Evolutionary conservation across 2,329 filamentous ascomycete genomes (phyloP).

Genomic region (Knoxdaviesia proteae): DNA sequence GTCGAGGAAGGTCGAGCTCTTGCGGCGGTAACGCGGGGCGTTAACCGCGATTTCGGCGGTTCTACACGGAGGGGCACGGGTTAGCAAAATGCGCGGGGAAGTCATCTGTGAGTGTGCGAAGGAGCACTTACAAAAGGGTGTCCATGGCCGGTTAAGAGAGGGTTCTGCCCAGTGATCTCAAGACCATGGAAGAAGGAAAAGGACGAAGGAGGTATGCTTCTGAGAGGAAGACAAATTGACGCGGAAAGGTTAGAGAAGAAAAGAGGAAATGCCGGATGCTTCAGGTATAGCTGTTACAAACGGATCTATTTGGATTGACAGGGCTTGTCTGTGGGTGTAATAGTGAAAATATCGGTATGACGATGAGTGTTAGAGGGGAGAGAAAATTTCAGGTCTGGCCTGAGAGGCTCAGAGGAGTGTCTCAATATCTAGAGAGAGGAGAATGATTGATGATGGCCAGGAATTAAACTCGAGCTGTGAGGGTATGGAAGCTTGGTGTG

Average conservation of each 20-base stretch:
- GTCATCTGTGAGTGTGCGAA: not conserved
- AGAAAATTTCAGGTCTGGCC: no score
- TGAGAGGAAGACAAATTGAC: not conserved
- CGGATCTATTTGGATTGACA: not conserved
- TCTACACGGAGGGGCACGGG: conserved; percentile 19
- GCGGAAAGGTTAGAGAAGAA: not conserved
- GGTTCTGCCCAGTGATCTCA: not conserved
- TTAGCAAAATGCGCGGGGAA: conserved; percentile 5
- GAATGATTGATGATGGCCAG: no score
- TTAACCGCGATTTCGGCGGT: conserved; percentile 85
- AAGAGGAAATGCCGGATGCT: not conserved
- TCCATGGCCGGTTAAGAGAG: conserved; percentile 4
- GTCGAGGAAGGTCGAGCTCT: conserved; percentile 92
- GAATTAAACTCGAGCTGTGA: no score
- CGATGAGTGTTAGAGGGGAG: no score
- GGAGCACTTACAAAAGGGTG: conserved; percentile 6
- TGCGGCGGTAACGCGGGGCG: conserved; percentile 71
- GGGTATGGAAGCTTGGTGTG: no score
- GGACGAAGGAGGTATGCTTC: not conserved
- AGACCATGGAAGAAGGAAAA: not conserved
- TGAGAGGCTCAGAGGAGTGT: no score
- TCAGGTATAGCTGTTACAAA: not conserved
- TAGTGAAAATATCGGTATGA: no score
- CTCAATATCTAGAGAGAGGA: no score
- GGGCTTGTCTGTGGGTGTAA: no score